Conservation (phyloP, 495 filamentous ascomycete species). For the Tuber calosporum region DNA sequence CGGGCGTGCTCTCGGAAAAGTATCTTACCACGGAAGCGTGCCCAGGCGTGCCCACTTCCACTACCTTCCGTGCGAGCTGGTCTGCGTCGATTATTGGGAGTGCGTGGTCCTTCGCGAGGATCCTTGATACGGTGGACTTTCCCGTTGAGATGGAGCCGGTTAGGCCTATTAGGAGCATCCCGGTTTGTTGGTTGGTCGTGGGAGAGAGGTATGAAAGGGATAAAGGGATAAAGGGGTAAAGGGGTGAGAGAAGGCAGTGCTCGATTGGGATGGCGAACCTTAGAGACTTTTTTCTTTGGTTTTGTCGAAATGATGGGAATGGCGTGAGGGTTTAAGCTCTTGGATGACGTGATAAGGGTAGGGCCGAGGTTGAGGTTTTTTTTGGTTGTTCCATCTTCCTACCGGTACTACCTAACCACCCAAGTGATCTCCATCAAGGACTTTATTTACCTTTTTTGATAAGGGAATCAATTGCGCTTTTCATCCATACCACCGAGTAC, state of each 20-base stretch:
- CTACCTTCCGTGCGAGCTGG: constrained; percentile 78
- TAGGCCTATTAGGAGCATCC: constrained; percentile 90
- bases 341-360: not conserved
- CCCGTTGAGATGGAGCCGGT: constrained; percentile 97
- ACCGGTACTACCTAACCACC: not conserved
- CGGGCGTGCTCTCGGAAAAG: constrained; percentile 74
- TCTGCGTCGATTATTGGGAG: constrained; percentile 96
- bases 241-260: not conserved
- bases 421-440: not conserved
- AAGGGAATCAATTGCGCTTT: not conserved
- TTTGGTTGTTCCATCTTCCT: not conserved
- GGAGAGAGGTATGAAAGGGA: not conserved
- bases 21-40: constrained; percentile 71
- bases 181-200: constrained; percentile 19
- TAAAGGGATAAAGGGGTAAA: no score
- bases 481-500: not conserved
- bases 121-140: constrained; percentile 85
- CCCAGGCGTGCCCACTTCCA: constrained; percentile 77
- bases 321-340: not conserved
- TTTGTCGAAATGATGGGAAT: not conserved
- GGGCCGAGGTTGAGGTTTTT: not conserved
- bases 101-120: constrained; percentile 73
- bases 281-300: not conserved
- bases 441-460: not conserved
- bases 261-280: not conserved